These are phyloP conservation scores for Solanum tarijense DNA, from an alignment of 257 asterid species.

Conservation along the genomic window DNA sequence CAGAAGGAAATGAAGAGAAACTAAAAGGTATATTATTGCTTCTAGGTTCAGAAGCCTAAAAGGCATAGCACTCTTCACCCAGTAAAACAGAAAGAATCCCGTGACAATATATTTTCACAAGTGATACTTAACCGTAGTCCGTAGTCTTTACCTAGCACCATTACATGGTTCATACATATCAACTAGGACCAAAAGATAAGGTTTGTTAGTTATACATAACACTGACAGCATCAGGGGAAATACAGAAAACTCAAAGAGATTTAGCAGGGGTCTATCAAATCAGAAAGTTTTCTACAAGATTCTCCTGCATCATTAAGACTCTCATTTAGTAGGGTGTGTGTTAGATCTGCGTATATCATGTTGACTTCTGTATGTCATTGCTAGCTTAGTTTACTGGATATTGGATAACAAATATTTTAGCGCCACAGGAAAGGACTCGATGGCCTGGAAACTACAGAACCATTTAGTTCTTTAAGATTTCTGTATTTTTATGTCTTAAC, in stretches of 20 bases:
- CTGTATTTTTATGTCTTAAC: neutral
- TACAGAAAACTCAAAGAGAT: neutral
- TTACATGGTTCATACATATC: neutral
- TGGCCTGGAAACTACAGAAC: neutral
- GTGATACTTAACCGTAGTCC: neutral
- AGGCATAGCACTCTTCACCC: neutral
- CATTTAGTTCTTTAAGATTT: neutral
- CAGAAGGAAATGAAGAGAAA: neutral
- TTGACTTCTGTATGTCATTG: neutral
- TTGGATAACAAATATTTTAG: neutral
- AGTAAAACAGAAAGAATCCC: neutral
- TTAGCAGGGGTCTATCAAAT: neutral
- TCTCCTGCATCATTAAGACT: neutral
- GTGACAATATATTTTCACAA: neutral
- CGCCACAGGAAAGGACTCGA: neutral
- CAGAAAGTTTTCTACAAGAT: neutral
- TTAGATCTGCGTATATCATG: neutral
- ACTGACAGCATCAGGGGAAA: neutral
- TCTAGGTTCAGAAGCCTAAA: neutral
- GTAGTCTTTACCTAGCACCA: neutral
- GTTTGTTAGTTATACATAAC: neutral
- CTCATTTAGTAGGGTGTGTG: neutral
- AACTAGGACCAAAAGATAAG: neutral
- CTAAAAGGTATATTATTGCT: neutral
- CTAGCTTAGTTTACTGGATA: neutral